A percentile compares a stretch with the other conserved stretches of the same genome.
phyloP scores from a whole-genome alignment of 495 filamentous ascomycete genomes.

The Jackrogersella multiformis region DNA sequence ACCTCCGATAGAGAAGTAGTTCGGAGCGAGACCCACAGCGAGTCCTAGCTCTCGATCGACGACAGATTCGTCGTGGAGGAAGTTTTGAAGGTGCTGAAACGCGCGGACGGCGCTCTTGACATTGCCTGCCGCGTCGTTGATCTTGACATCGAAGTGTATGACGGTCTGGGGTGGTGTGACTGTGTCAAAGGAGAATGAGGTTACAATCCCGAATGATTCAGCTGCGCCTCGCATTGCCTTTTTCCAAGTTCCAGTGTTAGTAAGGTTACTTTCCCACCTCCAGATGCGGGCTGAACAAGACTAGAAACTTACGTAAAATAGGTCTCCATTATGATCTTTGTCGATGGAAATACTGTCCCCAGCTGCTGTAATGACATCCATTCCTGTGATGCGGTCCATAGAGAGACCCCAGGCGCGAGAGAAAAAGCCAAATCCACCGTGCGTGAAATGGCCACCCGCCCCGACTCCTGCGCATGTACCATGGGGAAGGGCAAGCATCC shows the following conservation, averaged over 20 bases:
- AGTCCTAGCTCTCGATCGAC: conserved; percentile 48
- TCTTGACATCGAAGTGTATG: conserved; percentile 50
- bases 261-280: not conserved
- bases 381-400: conserved; percentile 68
- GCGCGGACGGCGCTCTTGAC: conserved; percentile 35
- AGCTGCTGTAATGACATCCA: conserved; percentile 72
- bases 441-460: conserved; percentile 72
- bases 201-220: conserved; percentile 68
- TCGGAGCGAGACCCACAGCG: conserved; percentile 44
- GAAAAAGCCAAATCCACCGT: conserved; percentile 72
- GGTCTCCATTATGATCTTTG: conserved; percentile 51
- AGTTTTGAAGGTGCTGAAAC: conserved; percentile 49
- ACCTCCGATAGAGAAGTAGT: conserved; percentile 47
- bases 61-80: conserved; percentile 38
- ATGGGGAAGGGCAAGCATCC: conserved; percentile 66
- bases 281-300: not conserved
- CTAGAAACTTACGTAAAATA: conserved; percentile 59
- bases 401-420: conserved; percentile 71
- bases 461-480: conserved; percentile 70
- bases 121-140: conserved; percentile 38
- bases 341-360: conserved; percentile 58
- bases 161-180: conserved; percentile 58
- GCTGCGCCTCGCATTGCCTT: conserved; percentile 66
- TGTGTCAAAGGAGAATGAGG: conserved; percentile 63
- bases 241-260: conserved; percentile 21